Percentiles rank a stretch among this genome's conserved stretches.
These are phyloP conservation scores for Lojkania enalia DNA, from an alignment of 2,329 filamentous ascomycete species.

Conservation along the genomic window DNA sequence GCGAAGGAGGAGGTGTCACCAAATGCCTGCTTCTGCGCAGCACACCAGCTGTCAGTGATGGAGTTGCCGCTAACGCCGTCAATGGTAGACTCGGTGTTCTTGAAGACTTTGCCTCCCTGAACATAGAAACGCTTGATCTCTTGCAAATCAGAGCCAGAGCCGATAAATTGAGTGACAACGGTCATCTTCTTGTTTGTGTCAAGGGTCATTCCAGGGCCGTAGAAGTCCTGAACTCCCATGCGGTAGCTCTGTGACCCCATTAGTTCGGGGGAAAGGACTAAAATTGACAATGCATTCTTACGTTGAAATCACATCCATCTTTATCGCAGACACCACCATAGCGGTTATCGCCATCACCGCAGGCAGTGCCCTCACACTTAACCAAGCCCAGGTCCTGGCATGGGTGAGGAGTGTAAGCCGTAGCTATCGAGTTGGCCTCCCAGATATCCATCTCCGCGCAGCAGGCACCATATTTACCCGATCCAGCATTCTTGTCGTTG, in stretches of 20 bases:
- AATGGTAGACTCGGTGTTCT: slow-evolving; percentile 50
- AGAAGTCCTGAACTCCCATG: slow-evolving; percentile 66
- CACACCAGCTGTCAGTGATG: slow-evolving; percentile 63
- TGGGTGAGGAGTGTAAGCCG: slow-evolving; percentile 67
- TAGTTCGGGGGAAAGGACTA: slow-evolving; percentile 1
- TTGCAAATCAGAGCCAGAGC: slow-evolving; percentile 46
- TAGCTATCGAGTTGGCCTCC: slow-evolving; percentile 69
- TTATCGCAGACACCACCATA: slow-evolving; percentile 68
- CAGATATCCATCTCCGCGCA: slow-evolving; percentile 72
- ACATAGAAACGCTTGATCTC: slow-evolving; percentile 57
- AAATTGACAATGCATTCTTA: slow-evolving; percentile 6
- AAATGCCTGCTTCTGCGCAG: slow-evolving; percentile 59
- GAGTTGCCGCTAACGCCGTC: slow-evolving; percentile 54
- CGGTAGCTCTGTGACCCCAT: slow-evolving; percentile 53
- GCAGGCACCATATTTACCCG: slow-evolving; percentile 62
- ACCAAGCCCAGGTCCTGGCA: slow-evolving; percentile 57
- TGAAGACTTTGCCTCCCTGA: slow-evolving; percentile 54
- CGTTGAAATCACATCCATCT: slow-evolving; percentile 66
- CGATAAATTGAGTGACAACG: slow-evolving; percentile 57
- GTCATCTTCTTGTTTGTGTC: slow-evolving; percentile 51
- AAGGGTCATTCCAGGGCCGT: slow-evolving; percentile 57
- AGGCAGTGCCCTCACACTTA: slow-evolving; percentile 55
- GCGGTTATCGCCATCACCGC: slow-evolving; percentile 52
- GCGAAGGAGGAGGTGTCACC: slow-evolving; percentile 58
- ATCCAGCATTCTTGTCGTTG: slow-evolving; percentile 59